Base-by-base conservation (phyloP, 768 basidiomycete genomes). In the Amanita rimosa region DNA sequence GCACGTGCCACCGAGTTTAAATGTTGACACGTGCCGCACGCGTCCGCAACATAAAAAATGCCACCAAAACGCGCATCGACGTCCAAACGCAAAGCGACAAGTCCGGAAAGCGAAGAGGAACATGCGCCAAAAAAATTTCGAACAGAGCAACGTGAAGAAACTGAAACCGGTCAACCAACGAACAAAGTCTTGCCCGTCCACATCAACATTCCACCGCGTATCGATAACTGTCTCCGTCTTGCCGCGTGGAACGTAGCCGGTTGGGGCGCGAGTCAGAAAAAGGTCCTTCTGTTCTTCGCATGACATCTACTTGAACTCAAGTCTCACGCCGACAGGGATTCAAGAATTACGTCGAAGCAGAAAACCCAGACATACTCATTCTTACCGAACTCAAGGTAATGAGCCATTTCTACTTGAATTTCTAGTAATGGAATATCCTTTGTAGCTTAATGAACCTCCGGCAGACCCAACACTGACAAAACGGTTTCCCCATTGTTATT, bases 361-460 rank as follows among this genome's bases (percentile, higher is more conserved):
- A 94, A 56, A 81, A 92, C 58, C 79, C 91, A 0, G 91, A 94
- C 58, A 70, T 94, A 22, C 69, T 93, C 19, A 74, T 93, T 13
- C 67, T 94, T 37, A 89, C 86, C 0, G 91, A 94, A 67, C 92
- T 89, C 8, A 94, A 92, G 72, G 87, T 79, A 35, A 21, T 58
- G 38, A 47, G 29, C n/a, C 1, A n/a, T 34, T 44, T 6, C 47
- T 43, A 45, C 8, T 26, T 24, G 14, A 19, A 29, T 2, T 6
- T 48, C 24, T 14, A 17, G 16, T 22, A 21, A 44, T 33, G 17
- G 13, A 7, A 46, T 10, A 7, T 34, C 13, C 52, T 21, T 22
- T 38, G n/a, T 17, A 91, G 88, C 78, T 89, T 40, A 90, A 89
- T 59, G 69, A 84, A 42, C 68, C 68, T 37, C 82, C 86, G 0